Base-by-base conservation (phyloP, 768 basidiomycete species). In the Botryobasidium botryosum region DNA sequence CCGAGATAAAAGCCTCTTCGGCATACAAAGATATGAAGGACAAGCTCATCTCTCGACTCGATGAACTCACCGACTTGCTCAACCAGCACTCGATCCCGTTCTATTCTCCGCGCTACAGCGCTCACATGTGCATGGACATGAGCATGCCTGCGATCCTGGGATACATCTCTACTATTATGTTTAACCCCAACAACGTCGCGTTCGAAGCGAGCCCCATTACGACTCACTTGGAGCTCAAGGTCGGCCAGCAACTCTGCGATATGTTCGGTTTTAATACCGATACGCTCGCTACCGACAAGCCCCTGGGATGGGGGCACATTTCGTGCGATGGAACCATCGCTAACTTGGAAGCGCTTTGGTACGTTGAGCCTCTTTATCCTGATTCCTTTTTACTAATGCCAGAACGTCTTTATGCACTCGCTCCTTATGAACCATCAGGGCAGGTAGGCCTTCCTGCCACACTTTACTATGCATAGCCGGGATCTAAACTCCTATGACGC, bases 291-390 rank as follows among this genome's bases (percentile, higher is more conserved):
- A n/a, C n/a, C n/a, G n/a, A n/a, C n/a, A n/a, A n/a, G n/a, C n/a
- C n/a, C n/a, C n/a, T n/a, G n/a, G 57, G 50, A 20, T 69, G 67
- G 67, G 68, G 68, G 1, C 68, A 70, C 50, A 61, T 70, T 37
- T 57, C 67, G 6, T 61, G 57, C 31, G 68, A 58, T 36, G 68
- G 68, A 2, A 59, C 66, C 7, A 57, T 69, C 5, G 68, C 68
- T 3, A 70, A 70, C 48, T 36, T 68, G 44, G 68, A 70, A 51
- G 64, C 68, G 10, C 63, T 68, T 45, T 68, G 66, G 67, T 62
- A 37, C 46, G 61, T 43, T n/a, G n/a, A n/a, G n/a, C n/a, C n/a
- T n/a, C n/a, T n/a, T n/a, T n/a, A n/a, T n/a, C n/a, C n/a, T n/a
- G n/a, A n/a, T n/a, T n/a, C n/a, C n/a, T n/a, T n/a, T n/a, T n/a